Evolutionary conservation across 2,329 filamentous ascomycete genomes (phyloP), one percentile per base, ranked within the genome.

Genomic region (Colletotrichum simmondsii): DNA sequence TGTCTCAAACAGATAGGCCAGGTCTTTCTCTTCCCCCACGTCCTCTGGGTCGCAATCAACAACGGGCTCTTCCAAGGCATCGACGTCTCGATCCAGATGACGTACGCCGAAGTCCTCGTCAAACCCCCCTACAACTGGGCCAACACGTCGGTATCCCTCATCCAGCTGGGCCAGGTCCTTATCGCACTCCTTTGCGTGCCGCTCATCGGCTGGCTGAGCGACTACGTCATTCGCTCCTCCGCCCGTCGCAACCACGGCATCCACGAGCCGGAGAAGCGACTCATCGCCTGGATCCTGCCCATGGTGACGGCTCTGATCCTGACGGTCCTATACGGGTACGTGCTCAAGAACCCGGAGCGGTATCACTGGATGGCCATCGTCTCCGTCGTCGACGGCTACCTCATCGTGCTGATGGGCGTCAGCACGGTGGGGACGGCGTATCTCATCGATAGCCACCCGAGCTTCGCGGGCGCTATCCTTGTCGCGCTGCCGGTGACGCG

Each of bases 221-320:
- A 74, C 64, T 72, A 60, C 16, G 49, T 72, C 64, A 74, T 71
- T 60, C 72, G 69, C 28, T 61, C 37, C 19, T 60, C 81, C 1
- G 82, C 83, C 0, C 81, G 83, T 2, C 80, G 79, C 8, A 86
- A 86, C 68, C 77, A 80, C 10, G 84, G 84, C 5, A 77, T 85
- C 5, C 81, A 80, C 64, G 84, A 86, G 69, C 80, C 84, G 0
- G 84, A 86, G 65, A 81, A 85, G 42, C 79, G 83, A 2, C 77
- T 86, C 19, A 35, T 72, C 22, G 69, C 60, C 11, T 72, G 69
- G 68, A 65, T 74, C 35, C 49, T 72, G 7, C 69, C 72, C 8
- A 68, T 72, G 62, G 53, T 58, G n/a, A 65, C 59, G 14, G 72
- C 72, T 12, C 24, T 72, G 10, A 28, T 72, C n/a, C n/a, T 68